Percentiles rank a stretch among this genome's conserved stretches.
Evolutionary conservation across 345 rosid species (phyloP).

Genomic region (Syzygium jambos): DNA sequence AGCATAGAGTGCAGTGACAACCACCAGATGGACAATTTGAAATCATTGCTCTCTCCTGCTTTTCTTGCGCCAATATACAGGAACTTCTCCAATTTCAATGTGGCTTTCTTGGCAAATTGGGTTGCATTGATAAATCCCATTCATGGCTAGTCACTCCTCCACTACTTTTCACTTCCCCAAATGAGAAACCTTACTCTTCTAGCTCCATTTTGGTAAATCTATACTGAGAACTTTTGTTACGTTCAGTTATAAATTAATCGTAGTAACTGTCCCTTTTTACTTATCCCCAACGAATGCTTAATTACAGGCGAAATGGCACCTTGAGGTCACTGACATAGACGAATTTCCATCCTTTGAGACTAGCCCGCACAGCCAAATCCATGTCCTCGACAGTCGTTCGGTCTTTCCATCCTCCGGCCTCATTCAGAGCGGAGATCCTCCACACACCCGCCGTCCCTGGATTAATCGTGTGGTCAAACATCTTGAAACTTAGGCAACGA

Average conservation of each 20-base stretch:
- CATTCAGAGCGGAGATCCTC: slow-evolving; percentile 70
- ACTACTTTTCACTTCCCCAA: not conserved
- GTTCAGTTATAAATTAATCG: not conserved
- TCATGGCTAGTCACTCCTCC: not conserved
- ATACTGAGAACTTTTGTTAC: not conserved
- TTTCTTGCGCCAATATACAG: not conserved
- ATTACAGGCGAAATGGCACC: slow-evolving; percentile 9
- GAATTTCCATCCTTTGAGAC: slow-evolving; percentile 79
- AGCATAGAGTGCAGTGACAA: not conserved
- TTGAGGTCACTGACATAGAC: slow-evolving; percentile 49
- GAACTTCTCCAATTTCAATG: not conserved
- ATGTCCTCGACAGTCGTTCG: slow-evolving; percentile 90
- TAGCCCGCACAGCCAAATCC: slow-evolving; percentile 86
- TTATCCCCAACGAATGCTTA: not conserved
- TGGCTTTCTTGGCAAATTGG: not conserved
- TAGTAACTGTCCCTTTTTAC: not conserved
- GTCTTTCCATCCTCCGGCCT: slow-evolving; percentile 93
- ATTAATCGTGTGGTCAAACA: not conserved
- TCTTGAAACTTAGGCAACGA: not conserved
- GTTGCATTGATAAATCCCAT: not conserved
- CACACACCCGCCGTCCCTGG: slow-evolving; percentile 94
- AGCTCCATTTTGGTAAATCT: not conserved
- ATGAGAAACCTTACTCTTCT: not conserved
- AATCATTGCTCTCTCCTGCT: not conserved
- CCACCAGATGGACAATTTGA: not conserved